Conservation (phyloP, 2,329 filamentous ascomycete genomes). For the Arthrobotrys conoides region DNA sequence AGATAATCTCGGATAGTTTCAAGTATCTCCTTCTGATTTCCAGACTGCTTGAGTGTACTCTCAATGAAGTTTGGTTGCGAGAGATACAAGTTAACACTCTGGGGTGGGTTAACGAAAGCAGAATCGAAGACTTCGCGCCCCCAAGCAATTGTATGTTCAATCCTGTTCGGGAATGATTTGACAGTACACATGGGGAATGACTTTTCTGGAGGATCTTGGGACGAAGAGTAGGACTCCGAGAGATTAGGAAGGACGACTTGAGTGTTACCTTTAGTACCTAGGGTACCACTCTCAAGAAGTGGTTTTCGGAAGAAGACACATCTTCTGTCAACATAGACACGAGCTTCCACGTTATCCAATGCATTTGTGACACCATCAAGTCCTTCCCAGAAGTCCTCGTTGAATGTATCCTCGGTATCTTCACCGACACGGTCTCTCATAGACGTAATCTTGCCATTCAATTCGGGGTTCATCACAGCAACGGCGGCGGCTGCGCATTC, state of each 20-base stretch:
- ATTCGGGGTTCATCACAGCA: conserved; percentile 93
- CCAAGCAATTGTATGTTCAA: conserved; percentile 99
- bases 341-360: conserved; percentile 95
- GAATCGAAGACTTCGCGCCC: conserved; percentile 95
- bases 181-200: conserved; percentile 99
- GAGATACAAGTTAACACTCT: conserved; percentile 94
- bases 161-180: conserved; percentile 96
- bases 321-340: conserved; percentile 94
- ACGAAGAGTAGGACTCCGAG: conserved; percentile 97
- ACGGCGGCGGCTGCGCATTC: conserved; percentile 92
- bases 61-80: conserved; percentile 92
- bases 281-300: conserved; percentile 92
- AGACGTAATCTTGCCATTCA: conserved; percentile 86
- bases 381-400: conserved; percentile 89
- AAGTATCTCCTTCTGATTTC: conserved; percentile 92
- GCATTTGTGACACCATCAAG: conserved; percentile 96
- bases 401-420: conserved; percentile 94
- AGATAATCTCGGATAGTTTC: conserved; percentile 92
- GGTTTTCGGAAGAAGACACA: conserved; percentile 99
- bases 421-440: conserved; percentile 90
- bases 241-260: conserved; percentile 92
- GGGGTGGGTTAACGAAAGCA: conserved; percentile 91
- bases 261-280: conserved; percentile 99
- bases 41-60: conserved; percentile 88
- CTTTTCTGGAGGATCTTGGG: conserved; percentile 96